A percentile compares a stretch with the other conserved stretches of the same genome.
Conservation (phyloP, 139 green algal genomes). For the Edaphochlamys debaryana region DNA sequence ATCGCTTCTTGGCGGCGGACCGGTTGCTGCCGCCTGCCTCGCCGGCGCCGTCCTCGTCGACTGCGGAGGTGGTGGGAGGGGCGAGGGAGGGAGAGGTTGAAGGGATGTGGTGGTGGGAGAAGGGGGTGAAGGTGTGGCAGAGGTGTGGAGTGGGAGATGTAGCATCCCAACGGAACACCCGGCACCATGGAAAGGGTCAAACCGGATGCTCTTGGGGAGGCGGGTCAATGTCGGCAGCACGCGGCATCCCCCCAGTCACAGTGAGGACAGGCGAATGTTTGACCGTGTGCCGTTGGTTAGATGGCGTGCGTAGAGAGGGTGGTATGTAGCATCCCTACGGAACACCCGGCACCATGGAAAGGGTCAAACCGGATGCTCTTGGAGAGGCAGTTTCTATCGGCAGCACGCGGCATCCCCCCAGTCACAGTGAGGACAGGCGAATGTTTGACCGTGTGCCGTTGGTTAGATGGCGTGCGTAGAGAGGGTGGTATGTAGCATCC, state of each 20-base stretch:
- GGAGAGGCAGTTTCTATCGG: neutral
- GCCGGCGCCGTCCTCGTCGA: constrained; percentile 77
- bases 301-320: neutral
- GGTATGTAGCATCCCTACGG: neutral
- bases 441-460: neutral
- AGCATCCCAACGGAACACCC: neutral
- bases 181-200: neutral
- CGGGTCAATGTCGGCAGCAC: neutral
- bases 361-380: neutral
- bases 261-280: neutral
- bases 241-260: neutral
- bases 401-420: neutral
- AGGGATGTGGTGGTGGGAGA: no score
- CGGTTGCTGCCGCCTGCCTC: constrained; percentile 51
- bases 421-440: neutral
- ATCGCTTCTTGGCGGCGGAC: constrained; percentile 46
- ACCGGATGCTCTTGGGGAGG: neutral
- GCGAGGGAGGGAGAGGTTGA: no score
- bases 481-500: neutral
- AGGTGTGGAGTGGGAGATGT: neutral
- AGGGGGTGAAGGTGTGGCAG: neutral
- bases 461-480: neutral
- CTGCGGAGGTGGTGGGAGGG: no score
- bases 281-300: neutral
- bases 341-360: neutral